Evolutionary conservation across 345 rosid species (phyloP), one percentile per base, ranked within the genome.

Genomic region (Corchorus olitorius): DNA sequence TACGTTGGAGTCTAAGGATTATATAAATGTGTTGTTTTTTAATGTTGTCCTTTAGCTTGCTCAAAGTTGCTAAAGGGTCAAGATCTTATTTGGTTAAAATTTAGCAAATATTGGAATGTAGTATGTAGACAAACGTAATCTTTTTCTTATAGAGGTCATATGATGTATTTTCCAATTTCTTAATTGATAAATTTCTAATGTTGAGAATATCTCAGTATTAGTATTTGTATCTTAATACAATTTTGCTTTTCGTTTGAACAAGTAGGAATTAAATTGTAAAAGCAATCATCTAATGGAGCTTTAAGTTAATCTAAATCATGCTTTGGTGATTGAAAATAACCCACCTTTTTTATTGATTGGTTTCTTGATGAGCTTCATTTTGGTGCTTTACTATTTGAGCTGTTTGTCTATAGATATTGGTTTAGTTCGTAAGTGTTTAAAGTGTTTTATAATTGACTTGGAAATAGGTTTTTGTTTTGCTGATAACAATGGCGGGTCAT

Each of bases 401-500:
- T 15, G 46, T 17, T 70, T 54, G 49, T 8, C 53, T 17, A 34
- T 17, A 1, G 12, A 52, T 59, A 52, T 34, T 34, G 33, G 61
- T 34, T 70, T 0, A 52, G 46, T 52, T 70, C 3, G 62, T 5
- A 60, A 3, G 71, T 66, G 41, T 70, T 52, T 34, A 27, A 16
- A 33, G 15, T 53, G 39, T 52, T 52, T 50, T 70, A 70, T 70
- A 14, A 70, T 60, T 77, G 0, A 33, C 70, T 59, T 55, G 27
- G 67, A 20, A 56, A 59, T 77, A 83, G 85, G 70, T 37, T 34
- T 10, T 59, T 58, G 13, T 41, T 62, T 11, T 20, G n/a, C 70
- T 58, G 22, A 22, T 79, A 56, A 48, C 70, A 75, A 89, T 92
- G 91, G 88, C 94, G n/a, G 90, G 95, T 81, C 95, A 92, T 72